phyloP scores from a whole-genome alignment of 306 rosid genomes.

The Castanospermum australe region DNA sequence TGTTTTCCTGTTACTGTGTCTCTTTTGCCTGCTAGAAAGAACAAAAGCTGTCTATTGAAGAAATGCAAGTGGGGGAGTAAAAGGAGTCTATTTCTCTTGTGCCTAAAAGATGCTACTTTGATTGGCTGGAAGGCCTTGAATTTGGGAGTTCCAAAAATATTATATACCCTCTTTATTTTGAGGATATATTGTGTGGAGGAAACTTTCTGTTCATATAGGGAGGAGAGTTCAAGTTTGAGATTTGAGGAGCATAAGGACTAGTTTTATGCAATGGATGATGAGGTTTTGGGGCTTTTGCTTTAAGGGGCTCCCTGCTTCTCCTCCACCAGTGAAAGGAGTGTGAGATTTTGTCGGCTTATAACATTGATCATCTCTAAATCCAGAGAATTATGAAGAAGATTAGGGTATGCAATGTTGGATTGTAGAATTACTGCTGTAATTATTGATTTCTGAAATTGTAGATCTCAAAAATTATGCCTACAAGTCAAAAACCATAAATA shows the following conservation, averaged over 20 bases:
- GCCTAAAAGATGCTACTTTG: not conserved
- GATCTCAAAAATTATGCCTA: not conserved
- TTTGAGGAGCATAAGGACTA: conserved; percentile 11
- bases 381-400: not conserved
- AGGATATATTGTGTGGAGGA: conserved; percentile 10
- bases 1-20: not conserved
- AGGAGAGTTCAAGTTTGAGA: conserved; percentile 17
- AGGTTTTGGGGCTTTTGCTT: conserved; percentile 21
- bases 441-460: not conserved
- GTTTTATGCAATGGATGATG: conserved; percentile 27
- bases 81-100: not conserved
- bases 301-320: not conserved
- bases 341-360: conserved; percentile 1
- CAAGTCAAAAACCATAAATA: not conserved
- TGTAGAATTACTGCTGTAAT: not conserved
- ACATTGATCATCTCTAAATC: not conserved
- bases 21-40: not conserved
- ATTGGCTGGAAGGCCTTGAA: conserved; percentile 47
- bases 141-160: conserved; percentile 23
- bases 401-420: not conserved
- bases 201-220: conserved; percentile 12
- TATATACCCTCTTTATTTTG: not conserved
- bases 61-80: not conserved
- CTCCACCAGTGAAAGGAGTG: conserved; percentile 9
- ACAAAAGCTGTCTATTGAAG: not conserved